Conservation (phyloP, 352 stramenopile species). For the Globisporangium megalacanthum region DNA sequence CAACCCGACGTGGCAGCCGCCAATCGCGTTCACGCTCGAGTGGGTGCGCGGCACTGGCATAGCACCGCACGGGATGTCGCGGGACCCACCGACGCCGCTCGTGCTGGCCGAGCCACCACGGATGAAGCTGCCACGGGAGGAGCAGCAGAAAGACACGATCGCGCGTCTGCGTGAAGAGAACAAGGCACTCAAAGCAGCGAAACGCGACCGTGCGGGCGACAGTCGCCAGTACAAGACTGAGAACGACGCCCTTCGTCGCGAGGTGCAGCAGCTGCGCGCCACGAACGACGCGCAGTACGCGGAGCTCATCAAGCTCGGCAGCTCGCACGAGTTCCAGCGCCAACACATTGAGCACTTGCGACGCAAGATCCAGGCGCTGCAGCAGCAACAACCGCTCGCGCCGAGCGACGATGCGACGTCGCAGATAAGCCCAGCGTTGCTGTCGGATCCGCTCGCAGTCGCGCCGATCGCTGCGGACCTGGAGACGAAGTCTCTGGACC, state of each 20-base stretch:
- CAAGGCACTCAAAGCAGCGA: constrained; percentile 5
- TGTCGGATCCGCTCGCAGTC: background rate
- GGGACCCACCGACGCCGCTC: constrained; percentile 2
- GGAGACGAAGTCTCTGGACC: background rate
- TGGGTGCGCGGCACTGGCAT: constrained; percentile 5
- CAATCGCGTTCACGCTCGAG: constrained; percentile 7
- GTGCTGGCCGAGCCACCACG: background rate
- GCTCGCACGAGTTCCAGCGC: constrained; percentile 12
- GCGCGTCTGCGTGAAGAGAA: constrained; percentile 5
- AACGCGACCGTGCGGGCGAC: constrained; percentile 5
- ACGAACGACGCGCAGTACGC: constrained; percentile 11
- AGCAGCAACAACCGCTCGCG: background rate
- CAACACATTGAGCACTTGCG: constrained; percentile 11
- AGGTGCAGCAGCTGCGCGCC: constrained; percentile 4
- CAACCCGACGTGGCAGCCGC: constrained; percentile 7
- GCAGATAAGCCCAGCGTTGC: background rate
- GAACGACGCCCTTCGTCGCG: constrained; percentile 8
- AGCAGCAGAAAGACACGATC: constrained; percentile 7
- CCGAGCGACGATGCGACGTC: background rate
- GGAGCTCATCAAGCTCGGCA: constrained; percentile 9
- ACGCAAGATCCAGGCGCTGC: constrained; percentile 9
- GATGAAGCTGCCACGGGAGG: background rate
- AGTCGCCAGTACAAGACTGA: constrained; percentile 4
- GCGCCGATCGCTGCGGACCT: background rate
- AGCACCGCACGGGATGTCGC: constrained; percentile 2